These are phyloP conservation scores for Vairimorpha apis DNA, from an alignment of 371 early-diverging fungal genomes.

Conservation along the genomic window DNA sequence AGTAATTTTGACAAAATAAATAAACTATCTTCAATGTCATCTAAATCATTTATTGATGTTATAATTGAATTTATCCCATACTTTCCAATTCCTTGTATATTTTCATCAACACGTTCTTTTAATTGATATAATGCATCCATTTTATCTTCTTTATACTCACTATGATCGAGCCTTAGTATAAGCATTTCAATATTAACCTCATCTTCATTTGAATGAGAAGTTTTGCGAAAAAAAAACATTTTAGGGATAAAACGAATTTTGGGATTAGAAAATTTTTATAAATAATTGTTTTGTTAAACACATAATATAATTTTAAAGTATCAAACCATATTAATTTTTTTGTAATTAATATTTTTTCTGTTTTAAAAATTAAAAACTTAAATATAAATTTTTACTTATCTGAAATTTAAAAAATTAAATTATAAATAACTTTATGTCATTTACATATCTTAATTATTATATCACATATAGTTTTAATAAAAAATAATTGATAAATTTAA, in stretches of 20 bases:
- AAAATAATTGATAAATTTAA: too few species aligned
- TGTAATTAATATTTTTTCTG: too few species aligned
- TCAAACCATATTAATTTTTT: too few species aligned
- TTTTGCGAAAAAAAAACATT: slow-evolving; percentile 34
- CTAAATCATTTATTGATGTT: slow-evolving; percentile 13
- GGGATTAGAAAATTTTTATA: neutral
- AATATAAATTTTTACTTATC: too few species aligned
- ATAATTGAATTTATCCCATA: slow-evolving; percentile 12
- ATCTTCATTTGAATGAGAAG: neutral
- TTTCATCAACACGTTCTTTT: neutral
- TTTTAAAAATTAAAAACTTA: too few species aligned
- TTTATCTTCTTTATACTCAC: slow-evolving; percentile 26
- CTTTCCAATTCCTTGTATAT: slow-evolving; percentile 14
- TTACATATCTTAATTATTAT: too few species aligned
- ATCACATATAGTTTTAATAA: too few species aligned
- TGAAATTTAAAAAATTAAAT: too few species aligned
- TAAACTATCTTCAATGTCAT: slow-evolving; percentile 17
- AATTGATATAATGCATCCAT: slow-evolving; percentile 19
- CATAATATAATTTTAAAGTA: too few species aligned
- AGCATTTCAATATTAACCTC: slow-evolving; percentile 15
- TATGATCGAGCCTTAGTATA: neutral
- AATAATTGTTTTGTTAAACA: too few species aligned
- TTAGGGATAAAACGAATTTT: neutral
- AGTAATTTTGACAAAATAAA: slow-evolving; percentile 1
- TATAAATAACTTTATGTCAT: too few species aligned